These are phyloP conservation scores for Suhomyces pyralidae DNA, from an alignment of 805 yeast species.

Conservation along the genomic window DNA sequence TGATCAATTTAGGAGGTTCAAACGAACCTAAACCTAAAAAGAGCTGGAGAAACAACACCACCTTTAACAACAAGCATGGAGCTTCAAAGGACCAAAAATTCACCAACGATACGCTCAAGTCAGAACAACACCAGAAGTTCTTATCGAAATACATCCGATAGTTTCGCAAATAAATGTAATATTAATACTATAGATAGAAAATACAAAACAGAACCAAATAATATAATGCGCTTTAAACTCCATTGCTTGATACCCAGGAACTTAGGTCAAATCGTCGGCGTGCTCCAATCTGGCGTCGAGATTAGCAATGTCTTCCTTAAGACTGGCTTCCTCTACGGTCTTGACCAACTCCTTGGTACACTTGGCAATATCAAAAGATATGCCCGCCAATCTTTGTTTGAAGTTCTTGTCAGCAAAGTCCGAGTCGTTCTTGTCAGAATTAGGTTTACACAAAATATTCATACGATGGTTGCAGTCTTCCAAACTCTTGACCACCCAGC, in stretches of 20 bases:
- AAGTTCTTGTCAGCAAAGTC: conserved; percentile 84
- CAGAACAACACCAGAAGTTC: conserved; percentile 35
- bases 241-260: too few species aligned
- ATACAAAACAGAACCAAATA: conserved; percentile 1
- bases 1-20: conserved; percentile 2
- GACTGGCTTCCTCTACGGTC: conserved; percentile 91
- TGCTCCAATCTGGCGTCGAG: conserved; percentile 60
- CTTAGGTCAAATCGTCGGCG: conserved; percentile 7
- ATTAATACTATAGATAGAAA: conserved; percentile 3
- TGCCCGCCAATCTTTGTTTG: conserved; percentile 92
- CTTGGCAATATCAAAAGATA: conserved; percentile 94
- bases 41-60: conserved; percentile 32
- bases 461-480: conserved; percentile 83
- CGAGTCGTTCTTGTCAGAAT: conserved; percentile 41
- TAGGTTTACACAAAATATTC: conserved; percentile 60
- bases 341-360: conserved; percentile 94
- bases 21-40: conserved; percentile 14
- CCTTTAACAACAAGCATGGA: conserved; percentile 15
- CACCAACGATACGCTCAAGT: conserved; percentile 33
- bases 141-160: conserved; percentile 32
- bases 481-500: conserved; percentile 84
- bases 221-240: background rate
- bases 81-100: conserved; percentile 11
- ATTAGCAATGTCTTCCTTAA: conserved; percentile 80
- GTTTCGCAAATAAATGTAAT: background rate